Base-by-base conservation (phyloP, 2,329 filamentous ascomycete species). In the Pseudogymnoascus sp. region DNA sequence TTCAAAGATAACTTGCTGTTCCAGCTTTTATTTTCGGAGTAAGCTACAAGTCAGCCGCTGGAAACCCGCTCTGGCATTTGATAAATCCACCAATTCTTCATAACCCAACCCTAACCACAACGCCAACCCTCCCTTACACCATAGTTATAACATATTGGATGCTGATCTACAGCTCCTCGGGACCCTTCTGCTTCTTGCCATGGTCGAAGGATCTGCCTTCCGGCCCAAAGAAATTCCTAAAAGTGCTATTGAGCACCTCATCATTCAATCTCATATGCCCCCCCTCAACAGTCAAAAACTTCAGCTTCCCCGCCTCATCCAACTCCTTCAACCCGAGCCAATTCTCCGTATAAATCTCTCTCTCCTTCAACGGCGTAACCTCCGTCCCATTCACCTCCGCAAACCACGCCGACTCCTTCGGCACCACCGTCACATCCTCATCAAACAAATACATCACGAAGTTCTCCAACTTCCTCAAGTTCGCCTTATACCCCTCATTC, bases 381-480 rank as follows among this genome's bases (percentile, higher is more conserved):
- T 86, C 82, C 3, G 86, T 89, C 36, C 79, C 80, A 75, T 95
- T 91, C 59, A 95, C 88, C 74, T 97, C 92, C 40, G 86, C 85
- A 74, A 97, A 99, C 90, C 92, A 97, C 4, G 88, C 83, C 42
- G 87, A 90, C 81, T 97, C 89, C 80, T 93, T 96, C 42, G 95
- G 95, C 60, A 96, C 84, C 34, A 93, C 91, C 26, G 90, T 91
- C 37, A 80, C 85, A 76, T 99, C 95, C 11, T 96, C 86, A 67
- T 87, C 87, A 73, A 97, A 99, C 75, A 96, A 79, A 74, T 90
- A 92, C 89, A 97, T 90, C 67, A 90, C 91, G 67, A 97, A 89
- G 69, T 88, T 88, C 71, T 89, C 84, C 73, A 99, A 74, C 36
- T 71, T 76, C 6, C 81, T 82, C 59, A 99, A 69, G 72, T 93